Evolutionary conservation across 345 rosid genomes (phyloP).

Genomic region (Salix exigua): DNA sequence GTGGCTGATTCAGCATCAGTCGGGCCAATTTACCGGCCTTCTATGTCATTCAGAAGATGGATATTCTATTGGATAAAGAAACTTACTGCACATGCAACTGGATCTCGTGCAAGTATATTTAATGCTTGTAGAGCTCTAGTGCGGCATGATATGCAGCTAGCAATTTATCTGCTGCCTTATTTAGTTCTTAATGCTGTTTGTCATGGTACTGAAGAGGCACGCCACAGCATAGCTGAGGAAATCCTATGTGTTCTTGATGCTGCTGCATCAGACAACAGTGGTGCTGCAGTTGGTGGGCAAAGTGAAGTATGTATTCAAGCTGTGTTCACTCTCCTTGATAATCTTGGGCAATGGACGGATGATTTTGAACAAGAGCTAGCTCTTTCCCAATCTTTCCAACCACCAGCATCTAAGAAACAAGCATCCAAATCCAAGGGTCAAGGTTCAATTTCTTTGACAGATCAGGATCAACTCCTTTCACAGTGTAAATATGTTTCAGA

Average conservation of each 20-base stretch:
- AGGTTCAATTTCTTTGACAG: constrained; percentile 37
- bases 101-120: constrained; percentile 80
- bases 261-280: constrained; percentile 71
- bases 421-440: constrained; percentile 58
- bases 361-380: constrained; percentile 82
- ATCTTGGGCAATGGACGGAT: constrained; percentile 98
- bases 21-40: constrained; percentile 81
- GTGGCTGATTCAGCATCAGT: constrained; percentile 61
- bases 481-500: constrained; percentile 86
- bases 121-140: constrained; percentile 93
- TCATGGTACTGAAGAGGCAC: constrained; percentile 80
- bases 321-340: constrained; percentile 92
- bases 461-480: constrained; percentile 67
- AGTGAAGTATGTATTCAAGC: constrained; percentile 96
- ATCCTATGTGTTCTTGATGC: constrained; percentile 83
- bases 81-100: constrained; percentile 80
- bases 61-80: constrained; percentile 78
- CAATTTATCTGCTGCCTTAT: constrained; percentile 83
- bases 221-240: constrained; percentile 77
- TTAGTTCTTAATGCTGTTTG: constrained; percentile 85
- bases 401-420: constrained; percentile 57
- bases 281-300: constrained; percentile 60
- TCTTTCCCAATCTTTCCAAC: constrained; percentile 58
- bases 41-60: constrained; percentile 98
- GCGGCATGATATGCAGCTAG: constrained; percentile 94